Evolutionary conservation across 2,329 filamentous ascomycete species (phyloP), one percentile per base, ranked within the genome.

Genomic region (Drechslerella stenobrocha): DNA sequence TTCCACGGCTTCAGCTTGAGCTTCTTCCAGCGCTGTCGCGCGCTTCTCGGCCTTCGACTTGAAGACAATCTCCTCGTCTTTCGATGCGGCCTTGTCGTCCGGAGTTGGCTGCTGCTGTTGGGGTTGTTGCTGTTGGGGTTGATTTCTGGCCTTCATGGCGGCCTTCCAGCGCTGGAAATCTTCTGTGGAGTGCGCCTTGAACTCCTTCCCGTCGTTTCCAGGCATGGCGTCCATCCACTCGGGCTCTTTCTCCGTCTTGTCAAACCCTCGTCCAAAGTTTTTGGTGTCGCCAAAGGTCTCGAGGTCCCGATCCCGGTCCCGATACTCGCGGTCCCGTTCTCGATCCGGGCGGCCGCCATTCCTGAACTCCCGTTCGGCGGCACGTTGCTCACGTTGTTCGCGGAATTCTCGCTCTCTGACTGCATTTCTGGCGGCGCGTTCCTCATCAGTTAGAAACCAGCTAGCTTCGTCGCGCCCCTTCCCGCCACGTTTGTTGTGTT

Each of bases 101-200:
- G 15, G 32, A n/a, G 30, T 23, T 22, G 28, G 30, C 2, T 24
- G 60, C 26, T 53, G 57, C 24, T 18, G 53, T 37, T 51, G 40
- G 48, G 11, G 3, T 8, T 35, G 52, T 30, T 70, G 70, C 18
- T n/a, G n/a, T n/a, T n/a, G 44, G 42, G 57, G 71, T 52, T 50
- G 64, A 35, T 65, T 69, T 30, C 77, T 76, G 8, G 77, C 79
- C 67, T 77, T 80, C 80, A 80, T 81, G 66, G 76, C 77, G 58
- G 81, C 79, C 73, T 82, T 82, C 81, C 81, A 83, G 59, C 79
- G 78, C 73, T 83, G 79, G 70, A 83, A 82, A 55, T 82, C 80
- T 65, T 81, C 81, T 71, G 80, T 79, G 15, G 80, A 82, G 60
- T 78, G 77, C 32, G 74, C 75, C 59, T 70, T 71, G 46, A 70